Evolutionary conservation across 768 basidiomycete genomes (phyloP).

Genomic region (Rhizopogon roseolus): DNA sequence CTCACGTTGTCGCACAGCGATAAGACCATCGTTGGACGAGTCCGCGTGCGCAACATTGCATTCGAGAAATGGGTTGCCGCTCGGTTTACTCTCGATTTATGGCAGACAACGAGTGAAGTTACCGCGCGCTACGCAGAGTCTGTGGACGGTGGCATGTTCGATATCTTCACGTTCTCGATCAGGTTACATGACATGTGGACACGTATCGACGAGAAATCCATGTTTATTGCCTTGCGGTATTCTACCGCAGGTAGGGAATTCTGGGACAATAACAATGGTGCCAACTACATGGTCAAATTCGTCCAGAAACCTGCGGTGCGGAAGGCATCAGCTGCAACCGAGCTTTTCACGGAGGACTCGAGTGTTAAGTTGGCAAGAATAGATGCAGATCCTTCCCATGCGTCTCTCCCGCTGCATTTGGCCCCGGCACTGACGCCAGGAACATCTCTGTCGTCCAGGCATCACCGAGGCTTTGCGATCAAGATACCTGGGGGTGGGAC

Average conservation of each 20-base stretch:
- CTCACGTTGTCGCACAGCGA: slow-evolving; percentile 49
- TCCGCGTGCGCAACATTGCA: slow-evolving; percentile 80
- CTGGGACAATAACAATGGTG: slow-evolving; percentile 88
- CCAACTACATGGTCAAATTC: slow-evolving; percentile 79
- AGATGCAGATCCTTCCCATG: slow-evolving; percentile 12
- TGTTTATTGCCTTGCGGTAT: slow-evolving; percentile 77
- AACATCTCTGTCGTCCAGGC: slow-evolving; percentile 45
- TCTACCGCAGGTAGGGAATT: slow-evolving; percentile 66
- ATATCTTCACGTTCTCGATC: slow-evolving; percentile 75
- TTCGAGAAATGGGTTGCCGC: slow-evolving; percentile 85
- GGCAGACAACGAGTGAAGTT: slow-evolving; percentile 96
- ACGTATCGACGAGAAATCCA: slow-evolving; percentile 76
- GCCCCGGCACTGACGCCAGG: slow-evolving; percentile 20
- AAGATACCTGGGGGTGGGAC: slow-evolving; percentile 43
- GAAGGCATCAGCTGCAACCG: slow-evolving; percentile 25
- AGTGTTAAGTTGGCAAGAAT: slow-evolving; percentile 29
- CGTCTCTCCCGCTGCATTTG: slow-evolving; percentile 15
- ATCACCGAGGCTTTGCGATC: slow-evolving; percentile 52
- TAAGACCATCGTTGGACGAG: slow-evolving; percentile 59
- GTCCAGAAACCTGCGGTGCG: slow-evolving; percentile 21
- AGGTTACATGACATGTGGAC: slow-evolving; percentile 73
- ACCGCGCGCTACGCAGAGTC: slow-evolving; percentile 62
- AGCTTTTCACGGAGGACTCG: slow-evolving; percentile 55
- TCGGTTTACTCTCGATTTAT: slow-evolving; percentile 89
- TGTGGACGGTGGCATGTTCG: slow-evolving; percentile 36